Evolutionary conservation across 1,284 basidiomycete genomes (phyloP).

Genomic region (Coniferiporia weirii): DNA sequence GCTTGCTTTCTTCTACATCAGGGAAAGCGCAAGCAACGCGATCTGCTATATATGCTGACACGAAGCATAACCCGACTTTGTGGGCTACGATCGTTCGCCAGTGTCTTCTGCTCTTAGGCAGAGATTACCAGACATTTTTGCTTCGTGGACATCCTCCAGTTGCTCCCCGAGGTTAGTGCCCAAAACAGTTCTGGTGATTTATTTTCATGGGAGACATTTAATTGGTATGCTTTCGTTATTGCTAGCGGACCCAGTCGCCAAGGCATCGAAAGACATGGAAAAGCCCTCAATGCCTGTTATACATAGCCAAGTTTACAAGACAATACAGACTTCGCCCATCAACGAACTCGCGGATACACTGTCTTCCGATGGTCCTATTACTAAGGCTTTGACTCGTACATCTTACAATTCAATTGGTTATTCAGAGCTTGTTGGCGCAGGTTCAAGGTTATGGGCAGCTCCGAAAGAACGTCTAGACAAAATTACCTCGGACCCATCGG

Average conservation of each 20-base stretch:
- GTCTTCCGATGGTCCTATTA: conserved; percentile 51
- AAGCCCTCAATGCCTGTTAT: conserved; percentile 36
- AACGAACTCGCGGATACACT: conserved; percentile 47
- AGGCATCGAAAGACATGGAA: conserved; percentile 23
- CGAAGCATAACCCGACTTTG: conserved; percentile 57
- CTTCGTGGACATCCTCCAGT: conserved; percentile 41
- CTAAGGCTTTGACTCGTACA: conserved; percentile 43
- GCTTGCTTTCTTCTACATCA: conserved; percentile 28
- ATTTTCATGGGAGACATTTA: background rate
- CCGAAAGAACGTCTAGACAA: background rate
- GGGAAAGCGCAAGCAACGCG: conserved; percentile 39
- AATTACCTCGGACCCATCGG: background rate
- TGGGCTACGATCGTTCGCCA: conserved; percentile 60
- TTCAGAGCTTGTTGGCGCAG: conserved; percentile 55
- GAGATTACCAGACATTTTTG: conserved; percentile 58
- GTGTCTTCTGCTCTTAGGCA: conserved; percentile 54
- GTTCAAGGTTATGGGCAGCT: conserved; percentile 26
- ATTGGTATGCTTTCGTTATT: background rate
- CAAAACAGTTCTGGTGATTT: conserved; percentile 16
- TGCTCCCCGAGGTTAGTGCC: conserved; percentile 23
- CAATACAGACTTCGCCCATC: conserved; percentile 38
- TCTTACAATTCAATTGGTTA: conserved; percentile 41
- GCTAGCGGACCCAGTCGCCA: conserved; percentile 20
- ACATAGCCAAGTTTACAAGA: conserved; percentile 44
- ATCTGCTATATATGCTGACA: conserved; percentile 60